Evolutionary conservation across 2,329 filamentous ascomycete genomes (phyloP), one percentile per base, ranked within the genome.

Genomic region (Diaporthe citri): DNA sequence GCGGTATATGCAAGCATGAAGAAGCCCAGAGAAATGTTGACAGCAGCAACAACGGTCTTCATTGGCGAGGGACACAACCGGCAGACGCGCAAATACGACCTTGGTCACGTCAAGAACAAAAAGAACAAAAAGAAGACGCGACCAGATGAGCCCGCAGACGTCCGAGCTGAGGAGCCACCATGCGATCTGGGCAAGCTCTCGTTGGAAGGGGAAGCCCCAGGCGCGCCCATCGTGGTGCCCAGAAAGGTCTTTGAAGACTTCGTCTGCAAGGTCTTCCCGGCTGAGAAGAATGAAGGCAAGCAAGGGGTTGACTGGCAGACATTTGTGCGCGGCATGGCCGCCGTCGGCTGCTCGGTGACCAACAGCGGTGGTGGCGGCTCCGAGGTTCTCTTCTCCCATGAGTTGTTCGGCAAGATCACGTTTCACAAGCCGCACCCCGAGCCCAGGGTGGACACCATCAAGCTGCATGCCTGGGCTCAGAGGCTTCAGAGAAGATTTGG

Each of bases 321-420:
- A 15, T 41, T 70, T 31, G 22, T 48, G 20, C 31, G 41, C 34
- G 52, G 60, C 12, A 59, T 70, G 52, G n/a, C 46, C 28, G 31
- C 34, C 10, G 43, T 55, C 4, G 55, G 72, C 12, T 62, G 25
- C 41, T 9, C 31, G 10, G 62, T 52, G 25, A 41, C 8, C 22
- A 59, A 59, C n/a, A 7, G 31, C 2, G 43, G 22, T 12, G 52
- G 31, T 7, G 62, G 41, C 10, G 43, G 64, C 3, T 34, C 51
- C 2, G 56, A 71, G 15, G 43, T 62, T 51, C n/a, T 55, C n/a
- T 69, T 64, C 31, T 28, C 36, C 9, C 56, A 74, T 36, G 25
- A 60, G 15, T n/a, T 13, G 17, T 71, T 36, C 36, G 56, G 48
- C 20, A 56, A 36, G 25, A 46, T 74, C 15, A 34, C 41, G 4